Evolutionary conservation across 345 rosid genomes (phyloP).

Genomic region (Ceriops decandra): DNA sequence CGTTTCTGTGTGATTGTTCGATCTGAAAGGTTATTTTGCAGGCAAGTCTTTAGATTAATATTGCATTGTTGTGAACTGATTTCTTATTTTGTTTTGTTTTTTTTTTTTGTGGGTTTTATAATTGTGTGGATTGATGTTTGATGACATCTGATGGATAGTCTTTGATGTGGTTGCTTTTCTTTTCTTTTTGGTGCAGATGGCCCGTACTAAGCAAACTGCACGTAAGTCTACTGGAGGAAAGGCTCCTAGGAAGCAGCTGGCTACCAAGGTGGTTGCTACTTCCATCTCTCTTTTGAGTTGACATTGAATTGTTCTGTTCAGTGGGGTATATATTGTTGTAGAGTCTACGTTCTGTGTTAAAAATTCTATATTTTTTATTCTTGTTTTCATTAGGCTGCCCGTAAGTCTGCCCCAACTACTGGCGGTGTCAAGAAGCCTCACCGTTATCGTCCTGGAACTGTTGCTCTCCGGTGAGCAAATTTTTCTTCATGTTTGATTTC

Average conservation of each 20-base stretch:
- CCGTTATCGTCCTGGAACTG: slow-evolving; percentile 24
- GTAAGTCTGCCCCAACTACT: slow-evolving; percentile 24
- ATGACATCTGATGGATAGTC: not conserved
- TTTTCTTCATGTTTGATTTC: not conserved
- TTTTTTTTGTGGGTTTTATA: too few species aligned
- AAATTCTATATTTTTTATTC: too few species aligned
- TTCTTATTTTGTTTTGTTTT: too few species aligned
- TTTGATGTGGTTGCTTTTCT: not conserved
- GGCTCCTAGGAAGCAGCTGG: slow-evolving; percentile 96
- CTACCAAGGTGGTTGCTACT: slow-evolving; percentile 56
- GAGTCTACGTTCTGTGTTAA: too few species aligned
- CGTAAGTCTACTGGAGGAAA: slow-evolving; percentile 96
- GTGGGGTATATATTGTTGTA: not conserved
- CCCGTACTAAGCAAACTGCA: slow-evolving; percentile 95
- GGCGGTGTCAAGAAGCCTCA: slow-evolving; percentile 23
- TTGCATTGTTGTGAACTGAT: not conserved
- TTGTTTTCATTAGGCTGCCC: slow-evolving; percentile 9
- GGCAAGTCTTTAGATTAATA: not conserved
- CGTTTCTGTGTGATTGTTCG: too few species aligned
- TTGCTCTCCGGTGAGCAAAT: slow-evolving; percentile 17
- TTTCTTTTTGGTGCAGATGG: slow-evolving; percentile 38
- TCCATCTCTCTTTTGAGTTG: not conserved
- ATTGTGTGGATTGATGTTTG: too few species aligned
- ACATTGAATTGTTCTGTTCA: not conserved
- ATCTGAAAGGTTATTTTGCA: too few species aligned